Base-by-base conservation (phyloP, 148 eudicot genomes). In the Gaultheria prostrata region DNA sequence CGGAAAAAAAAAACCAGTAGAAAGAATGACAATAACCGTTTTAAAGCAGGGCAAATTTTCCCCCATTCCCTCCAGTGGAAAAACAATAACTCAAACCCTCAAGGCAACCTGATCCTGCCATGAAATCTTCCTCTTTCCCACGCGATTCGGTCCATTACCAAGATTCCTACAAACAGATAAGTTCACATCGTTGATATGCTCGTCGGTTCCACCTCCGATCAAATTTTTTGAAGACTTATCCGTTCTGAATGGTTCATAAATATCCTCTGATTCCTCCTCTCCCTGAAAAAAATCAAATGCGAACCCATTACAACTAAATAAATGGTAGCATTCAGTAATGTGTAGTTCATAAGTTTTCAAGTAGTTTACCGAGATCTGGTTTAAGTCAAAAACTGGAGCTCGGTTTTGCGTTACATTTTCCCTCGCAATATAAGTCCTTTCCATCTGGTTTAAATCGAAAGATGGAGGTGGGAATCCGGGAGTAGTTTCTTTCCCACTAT, bases 61-160 rank as follows among this genome's bases (percentile, higher is more conserved):
- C 26, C 82, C 71, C 49, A 46, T 33, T 49, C 54, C 15, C 77
- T 79, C 51, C 50, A 26, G 18, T 43, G 50, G 45, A 72, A 20
- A 49, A 54, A 79, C n/a, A 18, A 39, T 18, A 32, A 12, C 69
- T 85, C 83, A 88, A 69, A 88, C 89, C 84, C 84, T 85, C 86
- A 88, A 78, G 3, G 92, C 91, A 83, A 89, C 91, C 9, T 88
- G 90, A 53, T 91, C 93, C 81, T 91, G 93, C 93, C 92, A 91
- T 45, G 93, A 85, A 74, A 91, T 85, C 86, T 91, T 91, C 78
- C 91, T 80, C 84, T 91, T 91, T 76, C 86, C 89, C 3, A 70
- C 80, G 8, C 87, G 85, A 59, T 80, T 88, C 2, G 91, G 81
- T 12, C 89, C 89, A 26, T 85, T 91, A 59, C 91, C 93, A 33